These are phyloP conservation scores for Pseudocercospora eumusae DNA, from an alignment of 2,329 filamentous ascomycete genomes.

Conservation along the genomic window DNA sequence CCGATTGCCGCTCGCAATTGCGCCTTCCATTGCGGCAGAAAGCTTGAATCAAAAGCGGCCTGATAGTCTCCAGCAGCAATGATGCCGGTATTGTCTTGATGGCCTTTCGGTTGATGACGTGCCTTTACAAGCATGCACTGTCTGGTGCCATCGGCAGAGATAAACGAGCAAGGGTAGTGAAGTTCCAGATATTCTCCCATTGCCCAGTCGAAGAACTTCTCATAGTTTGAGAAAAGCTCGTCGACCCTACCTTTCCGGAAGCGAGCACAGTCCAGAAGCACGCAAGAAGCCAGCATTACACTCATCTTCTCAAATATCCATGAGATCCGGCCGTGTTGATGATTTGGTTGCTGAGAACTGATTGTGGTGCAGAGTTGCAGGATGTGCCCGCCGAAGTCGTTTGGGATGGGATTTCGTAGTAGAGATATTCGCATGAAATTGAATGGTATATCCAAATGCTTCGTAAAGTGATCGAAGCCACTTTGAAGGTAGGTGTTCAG, in stretches of 20 bases:
- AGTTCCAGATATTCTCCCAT: conserved; percentile 49
- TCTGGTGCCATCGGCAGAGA: conserved; percentile 36
- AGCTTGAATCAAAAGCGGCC: conserved; percentile 42
- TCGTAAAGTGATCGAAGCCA: conserved; percentile 55
- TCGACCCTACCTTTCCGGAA: conserved; percentile 42
- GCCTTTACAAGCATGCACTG: conserved; percentile 40
- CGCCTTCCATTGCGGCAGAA: conserved; percentile 34
- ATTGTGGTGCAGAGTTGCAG: conserved; percentile 51
- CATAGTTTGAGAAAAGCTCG: conserved; percentile 46
- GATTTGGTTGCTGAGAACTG: conserved; percentile 39
- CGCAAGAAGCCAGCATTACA: conserved; percentile 54
- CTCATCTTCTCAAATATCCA: conserved; percentile 50
- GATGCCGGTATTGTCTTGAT: conserved; percentile 50
- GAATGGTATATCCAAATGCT: conserved; percentile 50
- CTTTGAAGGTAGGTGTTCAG: conserved; percentile 52
- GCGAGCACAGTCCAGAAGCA: conserved; percentile 51
- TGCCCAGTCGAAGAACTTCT: conserved; percentile 47
- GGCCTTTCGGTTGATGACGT: conserved; percentile 40
- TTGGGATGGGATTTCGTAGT: conserved; percentile 48
- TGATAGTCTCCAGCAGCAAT: conserved; percentile 47
- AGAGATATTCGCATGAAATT: conserved; percentile 54
- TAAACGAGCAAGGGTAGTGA: conserved; percentile 51
- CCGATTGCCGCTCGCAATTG: conserved; percentile 37
- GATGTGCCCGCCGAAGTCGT: conserved; percentile 54
- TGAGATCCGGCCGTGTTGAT: conserved; percentile 34